Conservation (phyloP, 208 protist species). For the Trypanosoma mega region DNA sequence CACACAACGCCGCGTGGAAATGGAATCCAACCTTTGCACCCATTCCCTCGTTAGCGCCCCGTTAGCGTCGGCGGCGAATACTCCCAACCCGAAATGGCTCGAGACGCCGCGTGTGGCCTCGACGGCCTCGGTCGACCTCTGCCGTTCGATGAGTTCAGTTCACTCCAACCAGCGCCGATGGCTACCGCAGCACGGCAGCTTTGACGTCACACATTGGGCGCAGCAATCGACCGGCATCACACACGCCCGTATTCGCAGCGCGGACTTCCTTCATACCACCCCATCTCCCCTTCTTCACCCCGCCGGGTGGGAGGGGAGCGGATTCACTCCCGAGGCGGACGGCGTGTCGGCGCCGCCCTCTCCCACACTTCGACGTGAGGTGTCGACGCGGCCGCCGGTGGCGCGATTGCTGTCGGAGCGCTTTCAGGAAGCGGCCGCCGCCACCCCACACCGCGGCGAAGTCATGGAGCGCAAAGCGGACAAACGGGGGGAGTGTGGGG, state of each 20-base stretch:
- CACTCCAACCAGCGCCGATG: background rate
- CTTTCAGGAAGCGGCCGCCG: background rate
- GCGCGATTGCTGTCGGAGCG: constrained; percentile 10
- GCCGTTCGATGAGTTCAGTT: no score
- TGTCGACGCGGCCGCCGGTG: background rate
- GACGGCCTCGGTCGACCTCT: no score
- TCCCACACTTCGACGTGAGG: no score
- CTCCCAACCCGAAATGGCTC: no score
- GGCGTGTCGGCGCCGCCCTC: no score
- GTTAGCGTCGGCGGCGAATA: no score
- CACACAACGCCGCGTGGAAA: background rate
- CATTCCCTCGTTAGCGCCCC: no score
- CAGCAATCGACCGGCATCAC: constrained; percentile 20
- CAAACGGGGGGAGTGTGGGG: no score
- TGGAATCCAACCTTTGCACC: no score
- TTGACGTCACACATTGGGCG: constrained; percentile 26
- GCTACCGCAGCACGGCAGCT: background rate
- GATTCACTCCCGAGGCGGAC: no score
- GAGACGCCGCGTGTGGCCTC: no score
- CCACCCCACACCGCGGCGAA: background rate
- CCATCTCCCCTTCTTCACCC: background rate
- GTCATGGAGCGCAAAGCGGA: no score
- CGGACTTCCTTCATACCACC: constrained; percentile 4
- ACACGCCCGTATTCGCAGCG: constrained; percentile 21
- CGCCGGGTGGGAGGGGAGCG: background rate